Evolutionary conservation across 305 asterid genomes (phyloP).

Genomic region (Fraxinus sp.): DNA sequence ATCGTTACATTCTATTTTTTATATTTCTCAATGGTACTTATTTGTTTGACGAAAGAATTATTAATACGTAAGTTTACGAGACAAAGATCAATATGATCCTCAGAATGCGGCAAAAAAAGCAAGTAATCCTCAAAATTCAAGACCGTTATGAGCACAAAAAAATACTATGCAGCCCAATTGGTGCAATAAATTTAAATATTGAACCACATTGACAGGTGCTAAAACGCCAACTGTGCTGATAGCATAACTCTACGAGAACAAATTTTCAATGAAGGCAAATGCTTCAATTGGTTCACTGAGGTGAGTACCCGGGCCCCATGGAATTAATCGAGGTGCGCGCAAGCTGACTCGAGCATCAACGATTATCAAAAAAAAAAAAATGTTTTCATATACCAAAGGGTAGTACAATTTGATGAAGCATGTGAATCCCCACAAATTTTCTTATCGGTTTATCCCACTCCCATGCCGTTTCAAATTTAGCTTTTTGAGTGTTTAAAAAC

Average conservation of each 20-base stretch:
- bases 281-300: not conserved
- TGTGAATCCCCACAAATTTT: not conserved
- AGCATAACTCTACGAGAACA: not conserved
- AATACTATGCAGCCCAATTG: not conserved
- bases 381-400: not conserved
- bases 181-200: not conserved
- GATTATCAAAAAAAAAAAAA: too few species aligned
- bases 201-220: not conserved
- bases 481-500: not conserved
- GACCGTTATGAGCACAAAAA: not conserved
- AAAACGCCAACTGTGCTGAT: not conserved
- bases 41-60: not conserved
- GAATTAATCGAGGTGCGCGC: too few species aligned
- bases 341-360: too few species aligned
- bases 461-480: not conserved
- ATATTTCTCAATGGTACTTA: not conserved
- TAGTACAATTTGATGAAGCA: not conserved
- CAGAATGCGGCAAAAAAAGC: not conserved
- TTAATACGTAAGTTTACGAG: not conserved
- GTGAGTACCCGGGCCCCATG: too few species aligned
- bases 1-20: not conserved
- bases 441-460: not conserved
- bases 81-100: not conserved
- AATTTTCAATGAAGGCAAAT: not conserved
- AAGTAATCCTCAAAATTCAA: not conserved